These are phyloP conservation scores for Fusarium sambucinum DNA, from an alignment of 2,329 filamentous ascomycete genomes.

Conservation along the genomic window DNA sequence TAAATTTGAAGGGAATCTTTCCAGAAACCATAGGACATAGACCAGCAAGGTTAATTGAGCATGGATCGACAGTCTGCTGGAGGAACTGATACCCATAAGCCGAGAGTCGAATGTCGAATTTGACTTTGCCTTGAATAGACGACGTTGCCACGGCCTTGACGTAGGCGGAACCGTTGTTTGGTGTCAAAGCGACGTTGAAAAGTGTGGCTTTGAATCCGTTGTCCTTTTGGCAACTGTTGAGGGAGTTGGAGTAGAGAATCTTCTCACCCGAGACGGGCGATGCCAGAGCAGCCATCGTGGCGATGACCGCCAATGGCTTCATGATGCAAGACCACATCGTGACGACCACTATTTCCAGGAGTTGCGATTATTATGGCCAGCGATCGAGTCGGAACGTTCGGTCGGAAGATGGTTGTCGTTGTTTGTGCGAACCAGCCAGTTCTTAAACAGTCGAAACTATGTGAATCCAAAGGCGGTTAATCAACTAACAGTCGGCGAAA, in stretches of 20 bases:
- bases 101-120: slow-evolving; percentile 79
- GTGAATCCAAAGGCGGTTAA: background rate
- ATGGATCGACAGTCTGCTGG: slow-evolving; percentile 78
- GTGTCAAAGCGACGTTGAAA: slow-evolving; percentile 86
- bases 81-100: slow-evolving; percentile 86
- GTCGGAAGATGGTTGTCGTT: slow-evolving; percentile 15
- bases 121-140: slow-evolving; percentile 83
- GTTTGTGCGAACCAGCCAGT: background rate
- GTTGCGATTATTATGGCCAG: slow-evolving; percentile 6
- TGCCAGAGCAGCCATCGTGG: slow-evolving; percentile 58
- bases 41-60: slow-evolving; percentile 74
- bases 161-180: slow-evolving; percentile 76
- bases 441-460: slow-evolving; percentile 5
- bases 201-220: slow-evolving; percentile 88
- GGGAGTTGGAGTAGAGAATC: slow-evolving; percentile 82
- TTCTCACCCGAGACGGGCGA: slow-evolving; percentile 69
- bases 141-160: slow-evolving; percentile 86
- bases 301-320: slow-evolving; percentile 60
- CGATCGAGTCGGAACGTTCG: slow-evolving; percentile 12
- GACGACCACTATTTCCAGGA: slow-evolving; percentile 37
- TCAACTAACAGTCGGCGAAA: slow-evolving; percentile 12
- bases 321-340: slow-evolving; percentile 63
- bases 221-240: slow-evolving; percentile 86
- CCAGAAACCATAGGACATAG: slow-evolving; percentile 93
- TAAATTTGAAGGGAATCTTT: slow-evolving; percentile 80